These are phyloP conservation scores for Amylostereum areolatum DNA, from an alignment of 1,284 basidiomycete genomes.

Conservation along the genomic window DNA sequence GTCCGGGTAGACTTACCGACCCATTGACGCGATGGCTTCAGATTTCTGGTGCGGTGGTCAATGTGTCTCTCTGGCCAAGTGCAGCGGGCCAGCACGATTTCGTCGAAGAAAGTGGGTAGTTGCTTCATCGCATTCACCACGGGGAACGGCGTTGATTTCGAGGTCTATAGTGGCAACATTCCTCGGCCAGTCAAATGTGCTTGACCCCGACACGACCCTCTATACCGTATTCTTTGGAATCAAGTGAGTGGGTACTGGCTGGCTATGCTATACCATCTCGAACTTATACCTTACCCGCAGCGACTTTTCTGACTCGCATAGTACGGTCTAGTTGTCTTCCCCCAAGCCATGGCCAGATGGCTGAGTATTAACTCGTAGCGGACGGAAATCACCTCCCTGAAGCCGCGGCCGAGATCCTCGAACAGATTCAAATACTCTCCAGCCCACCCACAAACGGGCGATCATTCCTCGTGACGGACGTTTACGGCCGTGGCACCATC, in stretches of 20 bases:
- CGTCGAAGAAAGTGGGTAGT: slow-evolving; percentile 23
- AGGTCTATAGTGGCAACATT: slow-evolving; percentile 18
- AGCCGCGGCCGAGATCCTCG: slow-evolving; percentile 27
- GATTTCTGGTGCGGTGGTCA: slow-evolving; percentile 17
- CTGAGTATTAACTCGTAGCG: slow-evolving; percentile 11
- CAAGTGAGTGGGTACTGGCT: slow-evolving; percentile 18
- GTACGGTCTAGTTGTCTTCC: slow-evolving; percentile 9
- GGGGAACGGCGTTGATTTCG: not conserved
- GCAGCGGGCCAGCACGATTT: slow-evolving; percentile 23
- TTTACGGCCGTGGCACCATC: slow-evolving; percentile 21
- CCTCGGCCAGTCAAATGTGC: slow-evolving; percentile 21
- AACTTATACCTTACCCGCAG: slow-evolving; percentile 9
- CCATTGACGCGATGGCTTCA: slow-evolving; percentile 30
- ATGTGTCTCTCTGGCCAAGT: slow-evolving; percentile 22
- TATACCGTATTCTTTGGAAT: slow-evolving; percentile 31
- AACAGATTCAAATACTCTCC: slow-evolving; percentile 23
- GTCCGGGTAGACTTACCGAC: not conserved
- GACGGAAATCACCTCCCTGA: slow-evolving; percentile 27
- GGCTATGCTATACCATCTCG: not conserved
- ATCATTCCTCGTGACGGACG: slow-evolving; percentile 23
- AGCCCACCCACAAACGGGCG: slow-evolving; percentile 20
- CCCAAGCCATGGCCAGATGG: not conserved
- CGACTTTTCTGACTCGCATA: slow-evolving; percentile 21
- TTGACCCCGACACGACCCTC: slow-evolving; percentile 25
- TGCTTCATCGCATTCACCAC: not conserved